A percentile compares a stretch with the other conserved stretches of the same genome.
These are phyloP conservation scores for Trichoderma arundinaceum DNA, from an alignment of 2,329 filamentous ascomycete species.

Conservation along the genomic window DNA sequence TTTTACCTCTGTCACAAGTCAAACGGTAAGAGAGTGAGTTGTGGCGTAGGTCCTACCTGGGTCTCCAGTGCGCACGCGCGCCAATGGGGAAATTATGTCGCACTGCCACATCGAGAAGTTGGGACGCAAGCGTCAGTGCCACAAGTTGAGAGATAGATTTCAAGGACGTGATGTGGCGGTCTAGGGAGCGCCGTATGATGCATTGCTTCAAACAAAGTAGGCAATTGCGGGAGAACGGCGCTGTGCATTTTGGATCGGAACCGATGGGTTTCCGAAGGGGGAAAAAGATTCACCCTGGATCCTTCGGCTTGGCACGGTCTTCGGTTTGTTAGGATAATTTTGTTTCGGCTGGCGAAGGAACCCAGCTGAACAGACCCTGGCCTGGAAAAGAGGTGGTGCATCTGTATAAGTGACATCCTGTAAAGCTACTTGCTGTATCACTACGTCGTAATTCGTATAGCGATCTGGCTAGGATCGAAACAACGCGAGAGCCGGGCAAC, in stretches of 20 bases:
- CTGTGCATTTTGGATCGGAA: no score
- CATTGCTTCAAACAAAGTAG: neutral
- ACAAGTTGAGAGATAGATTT: neutral
- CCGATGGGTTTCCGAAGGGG: neutral
- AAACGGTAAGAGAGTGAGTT: neutral
- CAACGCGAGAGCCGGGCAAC: constrained; percentile 9
- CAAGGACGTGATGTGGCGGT: constrained; percentile 14
- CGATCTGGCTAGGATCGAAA: constrained; percentile 8
- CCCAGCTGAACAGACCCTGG: constrained; percentile 24
- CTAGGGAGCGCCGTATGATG: neutral
- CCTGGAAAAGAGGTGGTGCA: neutral
- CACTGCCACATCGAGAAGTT: constrained; percentile 10
- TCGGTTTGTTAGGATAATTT: neutral
- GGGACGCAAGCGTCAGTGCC: neutral
- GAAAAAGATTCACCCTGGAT: constrained; percentile 10
- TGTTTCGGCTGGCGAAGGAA: neutral
- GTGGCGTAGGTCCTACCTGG: constrained; percentile 6
- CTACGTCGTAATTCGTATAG: constrained; percentile 14
- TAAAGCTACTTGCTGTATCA: neutral
- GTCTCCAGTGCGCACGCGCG: neutral
- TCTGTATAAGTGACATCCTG: constrained; percentile 19
- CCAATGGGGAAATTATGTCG: constrained; percentile 12
- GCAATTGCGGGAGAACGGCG: neutral
- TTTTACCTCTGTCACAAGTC: constrained; percentile 18
- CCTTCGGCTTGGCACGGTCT: constrained; percentile 10